Conservation (phyloP, 2,329 filamentous ascomycete species). For the Stylonectria norvegica region DNA sequence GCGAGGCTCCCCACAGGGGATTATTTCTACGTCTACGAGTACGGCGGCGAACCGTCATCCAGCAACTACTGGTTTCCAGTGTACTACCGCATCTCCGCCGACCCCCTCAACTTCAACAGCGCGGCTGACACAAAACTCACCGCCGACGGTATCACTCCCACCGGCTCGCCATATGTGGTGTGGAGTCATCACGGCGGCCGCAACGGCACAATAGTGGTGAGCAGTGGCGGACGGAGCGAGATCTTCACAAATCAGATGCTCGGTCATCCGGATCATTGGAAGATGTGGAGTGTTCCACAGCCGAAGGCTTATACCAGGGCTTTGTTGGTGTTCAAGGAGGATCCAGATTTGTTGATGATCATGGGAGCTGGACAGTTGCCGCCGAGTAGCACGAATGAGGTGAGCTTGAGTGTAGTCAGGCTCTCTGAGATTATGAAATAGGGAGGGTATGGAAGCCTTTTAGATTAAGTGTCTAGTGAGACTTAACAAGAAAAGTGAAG, state of each 20-base stretch:
- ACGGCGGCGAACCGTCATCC: slow-evolving; percentile 43
- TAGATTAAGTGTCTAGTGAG: no score
- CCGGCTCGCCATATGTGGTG: slow-evolving; percentile 41
- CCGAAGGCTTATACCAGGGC: slow-evolving; percentile 37
- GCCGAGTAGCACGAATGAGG: slow-evolving; percentile 44
- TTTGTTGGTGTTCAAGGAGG: slow-evolving; percentile 34
- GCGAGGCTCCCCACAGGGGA: slow-evolving; percentile 52
- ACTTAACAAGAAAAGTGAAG: no score
- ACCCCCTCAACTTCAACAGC: slow-evolving; percentile 37
- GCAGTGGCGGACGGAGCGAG: slow-evolving; percentile 34
- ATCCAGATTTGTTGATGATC: slow-evolving; percentile 38
- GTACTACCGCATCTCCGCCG: slow-evolving; percentile 42
- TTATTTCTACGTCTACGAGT: slow-evolving; percentile 61
- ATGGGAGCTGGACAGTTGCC: slow-evolving; percentile 45
- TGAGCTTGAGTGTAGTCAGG: slow-evolving; percentile 36
- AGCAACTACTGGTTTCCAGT: slow-evolving; percentile 39
- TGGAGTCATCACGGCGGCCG: slow-evolving; percentile 43
- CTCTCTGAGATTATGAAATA: slow-evolving; percentile 27
- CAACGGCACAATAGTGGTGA: slow-evolving; percentile 45
- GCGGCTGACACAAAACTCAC: slow-evolving; percentile 30
- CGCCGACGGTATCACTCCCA: slow-evolving; percentile 33
- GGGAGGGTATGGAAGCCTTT: no score
- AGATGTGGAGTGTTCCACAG: slow-evolving; percentile 33
- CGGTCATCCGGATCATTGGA: slow-evolving; percentile 37
- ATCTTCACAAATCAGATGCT: slow-evolving; percentile 43